phyloP scores from a whole-genome alignment of 1,284 basidiomycete genomes.

The Cryptococcus sp. region DNA sequence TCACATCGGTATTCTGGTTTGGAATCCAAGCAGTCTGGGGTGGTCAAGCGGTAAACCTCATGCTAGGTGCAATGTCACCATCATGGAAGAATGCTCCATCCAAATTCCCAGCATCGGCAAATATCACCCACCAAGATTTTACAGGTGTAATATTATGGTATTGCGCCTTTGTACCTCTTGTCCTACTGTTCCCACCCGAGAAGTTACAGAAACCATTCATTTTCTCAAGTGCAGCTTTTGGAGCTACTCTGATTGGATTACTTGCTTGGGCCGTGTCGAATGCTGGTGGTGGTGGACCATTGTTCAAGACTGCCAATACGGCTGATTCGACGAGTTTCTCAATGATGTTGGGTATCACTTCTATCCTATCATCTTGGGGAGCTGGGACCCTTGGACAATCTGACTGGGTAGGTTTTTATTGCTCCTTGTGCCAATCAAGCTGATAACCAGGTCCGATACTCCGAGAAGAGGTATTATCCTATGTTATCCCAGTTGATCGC shows the following conservation, averaged over 20 bases:
- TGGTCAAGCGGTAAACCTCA: constrained; percentile 26
- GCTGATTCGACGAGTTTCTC: constrained; percentile 16
- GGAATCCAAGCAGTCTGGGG: constrained; percentile 31
- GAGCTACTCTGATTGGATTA: constrained; percentile 26
- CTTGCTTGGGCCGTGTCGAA: constrained; percentile 25
- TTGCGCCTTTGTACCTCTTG: constrained; percentile 26
- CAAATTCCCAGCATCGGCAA: constrained; percentile 11
- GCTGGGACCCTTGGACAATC: constrained; percentile 29
- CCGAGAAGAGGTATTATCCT: constrained; percentile 20
- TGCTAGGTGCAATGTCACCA: constrained; percentile 25
- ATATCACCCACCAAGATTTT: constrained; percentile 26
- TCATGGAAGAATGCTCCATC: constrained; percentile 19
- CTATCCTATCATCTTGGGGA: constrained; percentile 25
- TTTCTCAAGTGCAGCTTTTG: constrained; percentile 23
- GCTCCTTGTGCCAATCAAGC: background rate
- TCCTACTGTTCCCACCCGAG: constrained; percentile 27
- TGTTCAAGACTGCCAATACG: constrained; percentile 26
- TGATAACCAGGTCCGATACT: constrained; percentile 21
- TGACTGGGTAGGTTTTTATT: constrained; percentile 19
- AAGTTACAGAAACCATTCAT: constrained; percentile 30
- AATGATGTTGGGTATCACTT: constrained; percentile 34
- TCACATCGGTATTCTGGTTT: constrained; percentile 28
- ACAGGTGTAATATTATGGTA: constrained; percentile 30
- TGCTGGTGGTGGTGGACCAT: constrained; percentile 25
- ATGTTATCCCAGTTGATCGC: constrained; percentile 21